Evolutionary conservation across 371 early-diverging fungal genomes (phyloP).

Genomic region (Syncephalastrum sp.): DNA sequence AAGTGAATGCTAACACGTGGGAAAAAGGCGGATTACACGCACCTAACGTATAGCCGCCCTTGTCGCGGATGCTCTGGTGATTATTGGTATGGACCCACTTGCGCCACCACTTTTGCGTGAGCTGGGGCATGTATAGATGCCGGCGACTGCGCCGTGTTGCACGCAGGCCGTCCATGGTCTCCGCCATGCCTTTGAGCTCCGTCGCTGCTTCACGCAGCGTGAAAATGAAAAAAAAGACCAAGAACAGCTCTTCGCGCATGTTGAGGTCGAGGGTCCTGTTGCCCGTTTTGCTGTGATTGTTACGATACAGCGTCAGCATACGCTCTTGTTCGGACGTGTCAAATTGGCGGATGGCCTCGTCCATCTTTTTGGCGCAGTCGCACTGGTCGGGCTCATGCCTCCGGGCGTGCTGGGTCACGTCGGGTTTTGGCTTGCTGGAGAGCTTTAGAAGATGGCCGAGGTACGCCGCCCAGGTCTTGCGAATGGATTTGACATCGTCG

Average conservation of each 20-base stretch:
- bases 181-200: conserved; percentile 47
- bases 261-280: conserved; percentile 47
- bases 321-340: conserved; percentile 47
- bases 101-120: conserved; percentile 54
- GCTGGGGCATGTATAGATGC: conserved; percentile 55
- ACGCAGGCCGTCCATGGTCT: conserved; percentile 42
- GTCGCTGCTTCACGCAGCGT: conserved; percentile 60
- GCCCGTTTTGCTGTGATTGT: conserved; percentile 36
- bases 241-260: conserved; percentile 57
- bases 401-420: conserved; percentile 1
- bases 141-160: conserved; percentile 25
- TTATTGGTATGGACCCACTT: conserved; percentile 49
- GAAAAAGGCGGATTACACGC: conserved; percentile 5
- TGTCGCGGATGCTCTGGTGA: conserved; percentile 44
- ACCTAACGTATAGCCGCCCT: conserved; percentile 41
- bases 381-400: conserved; percentile 19
- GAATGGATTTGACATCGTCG: conserved; percentile 43
- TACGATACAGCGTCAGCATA: conserved; percentile 38
- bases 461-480: conserved; percentile 35
- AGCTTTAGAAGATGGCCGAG: conserved; percentile 27
- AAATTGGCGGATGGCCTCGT: conserved; percentile 34
- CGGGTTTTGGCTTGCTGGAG: conserved; percentile 12
- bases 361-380: conserved; percentile 30
- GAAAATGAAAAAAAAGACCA: conserved; percentile 66
- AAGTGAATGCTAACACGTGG: neutral